phyloP scores from a whole-genome alignment of 2,329 filamentous ascomycete genomes.

The Fusarium penzigii region DNA sequence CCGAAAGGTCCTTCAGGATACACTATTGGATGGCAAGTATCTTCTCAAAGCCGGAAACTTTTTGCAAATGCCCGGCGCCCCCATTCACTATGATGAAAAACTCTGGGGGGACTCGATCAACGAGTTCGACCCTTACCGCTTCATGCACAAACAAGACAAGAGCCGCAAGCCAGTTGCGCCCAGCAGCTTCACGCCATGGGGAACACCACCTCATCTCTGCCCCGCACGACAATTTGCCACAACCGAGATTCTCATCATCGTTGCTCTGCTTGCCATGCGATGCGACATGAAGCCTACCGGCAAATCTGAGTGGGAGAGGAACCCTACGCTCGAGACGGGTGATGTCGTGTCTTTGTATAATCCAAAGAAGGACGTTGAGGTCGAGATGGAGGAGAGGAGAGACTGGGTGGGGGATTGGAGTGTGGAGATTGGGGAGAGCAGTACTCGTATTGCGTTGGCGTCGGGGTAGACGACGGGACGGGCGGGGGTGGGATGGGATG shows the following conservation, averaged over 20 bases:
- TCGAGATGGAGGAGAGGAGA: constrained; percentile 8
- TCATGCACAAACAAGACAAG: constrained; percentile 5
- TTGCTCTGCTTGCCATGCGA: constrained; percentile 12
- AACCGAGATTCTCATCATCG: constrained; percentile 28
- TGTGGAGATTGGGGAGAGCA: constrained; percentile 27
- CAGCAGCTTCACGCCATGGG: constrained; percentile 34
- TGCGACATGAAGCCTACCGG: not conserved
- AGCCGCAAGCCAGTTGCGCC: constrained; percentile 29
- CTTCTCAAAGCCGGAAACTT: constrained; percentile 38
- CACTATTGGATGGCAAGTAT: constrained; percentile 34
- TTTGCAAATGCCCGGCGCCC: constrained; percentile 36
- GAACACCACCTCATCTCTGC: constrained; percentile 31
- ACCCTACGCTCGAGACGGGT: constrained; percentile 2
- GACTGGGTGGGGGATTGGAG: constrained; percentile 20
- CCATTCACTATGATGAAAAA: constrained; percentile 30
- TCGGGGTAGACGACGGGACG: constrained; percentile 13
- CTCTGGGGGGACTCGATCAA: constrained; percentile 37
- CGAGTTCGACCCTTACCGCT: constrained; percentile 17
- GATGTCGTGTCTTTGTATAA: constrained; percentile 13
- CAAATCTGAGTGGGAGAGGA: constrained; percentile 4
- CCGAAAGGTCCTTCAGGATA: constrained; percentile 35
- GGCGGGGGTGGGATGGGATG: too few species aligned
- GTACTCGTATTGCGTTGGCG: constrained; percentile 24
- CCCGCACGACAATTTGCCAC: constrained; percentile 32
- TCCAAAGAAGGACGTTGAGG: constrained; percentile 15